A percentile compares a stretch with the other conserved stretches of the same genome.
These are phyloP conservation scores for Colletotrichum sp. DNA, from an alignment of 2,329 filamentous ascomycete species.

Conservation along the genomic window DNA sequence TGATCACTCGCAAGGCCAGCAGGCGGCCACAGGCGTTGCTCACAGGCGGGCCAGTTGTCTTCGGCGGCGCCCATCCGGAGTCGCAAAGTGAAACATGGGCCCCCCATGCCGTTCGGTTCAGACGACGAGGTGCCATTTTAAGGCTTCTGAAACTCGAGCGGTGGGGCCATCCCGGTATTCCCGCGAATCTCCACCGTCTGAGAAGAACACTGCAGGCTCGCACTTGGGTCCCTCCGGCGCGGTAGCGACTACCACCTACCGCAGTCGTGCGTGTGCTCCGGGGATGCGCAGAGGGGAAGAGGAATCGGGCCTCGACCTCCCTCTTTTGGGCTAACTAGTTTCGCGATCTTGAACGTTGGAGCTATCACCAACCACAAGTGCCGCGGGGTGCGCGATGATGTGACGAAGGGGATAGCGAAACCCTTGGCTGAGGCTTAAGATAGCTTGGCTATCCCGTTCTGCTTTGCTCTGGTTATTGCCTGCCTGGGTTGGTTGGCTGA, in stretches of 20 bases:
- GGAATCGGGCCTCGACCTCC: neutral
- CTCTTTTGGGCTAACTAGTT: neutral
- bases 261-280: slow-evolving; percentile 2
- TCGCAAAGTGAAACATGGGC: slow-evolving; percentile 17
- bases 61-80: slow-evolving; percentile 4
- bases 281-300: neutral
- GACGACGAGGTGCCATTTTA: slow-evolving; percentile 5
- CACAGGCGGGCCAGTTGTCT: slow-evolving; percentile 8
- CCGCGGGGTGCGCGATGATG: neutral
- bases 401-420: neutral
- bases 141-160: slow-evolving; percentile 13
- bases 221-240: neutral
- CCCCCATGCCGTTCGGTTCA: neutral
- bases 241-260: slow-evolving; percentile 10
- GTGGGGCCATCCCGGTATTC: slow-evolving; percentile 4
- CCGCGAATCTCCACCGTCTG: neutral
- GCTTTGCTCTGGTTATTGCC: neutral
- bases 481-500: neutral
- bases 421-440: neutral
- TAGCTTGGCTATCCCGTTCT: neutral
- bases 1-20: neutral
- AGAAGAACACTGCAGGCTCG: neutral
- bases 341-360: neutral
- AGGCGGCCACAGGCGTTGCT: neutral
- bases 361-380: neutral